These are phyloP conservation scores for Lippia alba DNA, from an alignment of 305 asterid genomes.

Conservation along the genomic window DNA sequence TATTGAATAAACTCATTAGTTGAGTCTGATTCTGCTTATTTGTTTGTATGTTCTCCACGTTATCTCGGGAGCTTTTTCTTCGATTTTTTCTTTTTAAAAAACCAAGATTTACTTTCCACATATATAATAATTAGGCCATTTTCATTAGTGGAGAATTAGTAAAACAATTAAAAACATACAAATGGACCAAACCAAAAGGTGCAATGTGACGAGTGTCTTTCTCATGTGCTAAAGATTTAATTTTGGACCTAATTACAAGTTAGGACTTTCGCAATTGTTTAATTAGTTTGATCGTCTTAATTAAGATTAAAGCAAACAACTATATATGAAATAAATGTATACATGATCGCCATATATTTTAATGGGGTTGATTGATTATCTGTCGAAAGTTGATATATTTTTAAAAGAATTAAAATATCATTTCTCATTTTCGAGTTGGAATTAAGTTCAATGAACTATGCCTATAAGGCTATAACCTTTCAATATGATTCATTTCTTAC, in stretches of 20 bases:
- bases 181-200: neutral
- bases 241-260: neutral
- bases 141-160: slow-evolving; percentile 29
- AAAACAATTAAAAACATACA: slow-evolving; percentile 5
- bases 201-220: slow-evolving; percentile 21
- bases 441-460: neutral
- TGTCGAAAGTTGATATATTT: neutral
- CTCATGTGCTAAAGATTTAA: slow-evolving; percentile 2
- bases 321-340: neutral
- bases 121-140: neutral
- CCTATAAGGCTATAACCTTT: no score
- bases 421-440: neutral
- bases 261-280: neutral
- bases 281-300: neutral
- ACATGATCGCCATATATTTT: neutral
- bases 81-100: neutral
- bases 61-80: neutral
- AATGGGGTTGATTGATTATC: neutral
- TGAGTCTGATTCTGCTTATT: slow-evolving; percentile 27
- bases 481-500: no score
- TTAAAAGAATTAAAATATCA: no score
- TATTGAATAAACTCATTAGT: neutral
- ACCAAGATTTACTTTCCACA: neutral
- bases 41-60: slow-evolving; percentile 21
- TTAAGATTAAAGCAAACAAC: slow-evolving; percentile 13